Percentiles rank a stretch among this genome's conserved stretches.
These are phyloP conservation scores for Kodamaea kaohsiungensis DNA, from an alignment of 805 yeast genomes.

Conservation along the genomic window DNA sequence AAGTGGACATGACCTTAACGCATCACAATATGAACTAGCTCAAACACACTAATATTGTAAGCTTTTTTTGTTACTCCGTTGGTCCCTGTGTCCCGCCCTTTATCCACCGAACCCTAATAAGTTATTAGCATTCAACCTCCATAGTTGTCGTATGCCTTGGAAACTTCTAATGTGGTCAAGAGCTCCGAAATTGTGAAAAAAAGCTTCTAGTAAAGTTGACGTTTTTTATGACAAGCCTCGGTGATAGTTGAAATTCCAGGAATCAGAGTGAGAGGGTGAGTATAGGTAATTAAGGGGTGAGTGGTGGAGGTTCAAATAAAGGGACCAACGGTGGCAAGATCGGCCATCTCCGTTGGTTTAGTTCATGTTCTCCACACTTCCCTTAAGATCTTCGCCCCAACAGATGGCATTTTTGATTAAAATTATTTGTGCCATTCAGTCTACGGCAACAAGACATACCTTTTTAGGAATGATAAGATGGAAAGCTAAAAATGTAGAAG, in stretches of 20 bases:
- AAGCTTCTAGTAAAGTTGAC: neutral
- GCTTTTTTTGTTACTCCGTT: neutral
- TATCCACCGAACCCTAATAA: neutral
- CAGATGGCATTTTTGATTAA: neutral
- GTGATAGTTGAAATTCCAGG: neutral
- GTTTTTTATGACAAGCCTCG: neutral
- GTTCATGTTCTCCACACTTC: neutral
- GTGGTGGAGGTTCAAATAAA: neutral
- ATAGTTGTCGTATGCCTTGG: neutral
- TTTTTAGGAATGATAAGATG: neutral
- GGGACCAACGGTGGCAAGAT: neutral
- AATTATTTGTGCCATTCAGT: conserved; percentile 1
- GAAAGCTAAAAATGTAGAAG: neutral
- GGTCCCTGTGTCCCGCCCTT: neutral
- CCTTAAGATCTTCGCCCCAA: neutral
- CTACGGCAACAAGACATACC: neutral
- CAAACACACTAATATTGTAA: neutral
- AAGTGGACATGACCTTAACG: neutral
- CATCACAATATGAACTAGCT: neutral
- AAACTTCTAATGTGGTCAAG: neutral
- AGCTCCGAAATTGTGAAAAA: neutral
- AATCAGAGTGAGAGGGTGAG: neutral
- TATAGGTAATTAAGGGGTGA: neutral
- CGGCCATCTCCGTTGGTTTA: neutral
- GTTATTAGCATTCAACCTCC: neutral